Percentiles rank a stretch among this genome's conserved stretches.
Evolutionary conservation across 2,329 filamentous ascomycete genomes (phyloP).

Genomic region (Sodiomyces alkalinus): DNA sequence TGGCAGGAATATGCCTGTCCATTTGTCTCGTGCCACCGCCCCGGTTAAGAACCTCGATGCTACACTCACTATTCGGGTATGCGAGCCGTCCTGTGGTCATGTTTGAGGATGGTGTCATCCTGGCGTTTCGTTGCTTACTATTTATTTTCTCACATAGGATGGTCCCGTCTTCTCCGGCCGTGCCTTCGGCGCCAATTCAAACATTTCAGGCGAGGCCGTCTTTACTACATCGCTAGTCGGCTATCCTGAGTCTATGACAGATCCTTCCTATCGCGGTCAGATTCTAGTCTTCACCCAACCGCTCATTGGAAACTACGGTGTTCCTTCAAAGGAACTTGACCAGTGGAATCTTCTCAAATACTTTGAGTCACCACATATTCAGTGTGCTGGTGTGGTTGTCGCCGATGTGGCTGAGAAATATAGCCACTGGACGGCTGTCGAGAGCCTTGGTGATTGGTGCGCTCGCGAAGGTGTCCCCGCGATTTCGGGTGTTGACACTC

Average conservation of each 20-base stretch:
- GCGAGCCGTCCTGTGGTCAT: no score
- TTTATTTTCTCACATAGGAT: constrained; percentile 39
- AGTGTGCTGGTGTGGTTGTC: constrained; percentile 90
- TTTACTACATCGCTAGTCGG: constrained; percentile 97
- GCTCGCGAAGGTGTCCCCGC: constrained; percentile 89
- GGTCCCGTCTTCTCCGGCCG: constrained; percentile 93
- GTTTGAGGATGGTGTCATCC: constrained; percentile 19
- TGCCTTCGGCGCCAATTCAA: constrained; percentile 90
- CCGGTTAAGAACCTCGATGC: constrained; percentile 62
- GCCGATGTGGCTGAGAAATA: constrained; percentile 87
- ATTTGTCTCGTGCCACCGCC: constrained; percentile 41
- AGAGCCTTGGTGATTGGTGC: constrained; percentile 88
- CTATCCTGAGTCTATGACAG: constrained; percentile 90
- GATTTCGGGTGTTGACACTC: constrained; percentile 93
- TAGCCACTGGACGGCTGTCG: constrained; percentile 97
- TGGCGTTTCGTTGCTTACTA: background rate
- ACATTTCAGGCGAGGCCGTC: constrained; percentile 94
- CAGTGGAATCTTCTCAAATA: constrained; percentile 86
- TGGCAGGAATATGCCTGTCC: constrained; percentile 50
- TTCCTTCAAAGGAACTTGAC: constrained; percentile 75
- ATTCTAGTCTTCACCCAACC: constrained; percentile 98
- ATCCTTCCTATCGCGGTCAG: constrained; percentile 80
- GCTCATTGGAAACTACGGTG: constrained; percentile 95
- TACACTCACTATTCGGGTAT: constrained; percentile 84
- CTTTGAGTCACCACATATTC: constrained; percentile 96